Evolutionary conservation across 1,139 yeast species (phyloP).

Genomic region (Hyphopichia khmerensis): DNA sequence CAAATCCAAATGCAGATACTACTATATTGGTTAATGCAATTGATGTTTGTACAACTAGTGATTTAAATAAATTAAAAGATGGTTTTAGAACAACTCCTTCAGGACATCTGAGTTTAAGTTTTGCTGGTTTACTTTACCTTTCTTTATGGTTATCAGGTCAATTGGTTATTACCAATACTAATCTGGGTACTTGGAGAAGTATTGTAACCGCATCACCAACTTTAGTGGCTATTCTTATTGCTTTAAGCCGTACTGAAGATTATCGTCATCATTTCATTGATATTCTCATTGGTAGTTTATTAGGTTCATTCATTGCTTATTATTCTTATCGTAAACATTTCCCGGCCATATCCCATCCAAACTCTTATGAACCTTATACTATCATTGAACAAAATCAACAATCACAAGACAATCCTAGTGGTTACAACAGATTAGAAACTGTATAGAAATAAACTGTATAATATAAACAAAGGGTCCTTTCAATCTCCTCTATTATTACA

Average conservation of each 20-base stretch:
- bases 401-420: not conserved
- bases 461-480: too few species aligned
- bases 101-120: slow-evolving; percentile 68
- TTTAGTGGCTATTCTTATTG: slow-evolving; percentile 62
- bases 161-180: slow-evolving; percentile 32
- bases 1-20: slow-evolving; percentile 46
- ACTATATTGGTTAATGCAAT: slow-evolving; percentile 50
- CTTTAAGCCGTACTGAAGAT: slow-evolving; percentile 72
- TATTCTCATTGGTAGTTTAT: slow-evolving; percentile 55
- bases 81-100: slow-evolving; percentile 82
- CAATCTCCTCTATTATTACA: too few species aligned
- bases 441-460: too few species aligned
- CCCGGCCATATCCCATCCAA: slow-evolving; percentile 20
- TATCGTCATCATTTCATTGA: slow-evolving; percentile 79
- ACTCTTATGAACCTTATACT: slow-evolving; percentile 24
- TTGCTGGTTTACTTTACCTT: slow-evolving; percentile 64
- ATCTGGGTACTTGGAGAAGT: slow-evolving; percentile 58
- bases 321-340: slow-evolving; percentile 44
- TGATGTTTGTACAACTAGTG: slow-evolving; percentile 60
- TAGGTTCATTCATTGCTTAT: slow-evolving; percentile 44
- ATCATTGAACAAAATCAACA: slow-evolving; percentile 11
- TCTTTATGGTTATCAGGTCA: slow-evolving; percentile 69
- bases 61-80: slow-evolving; percentile 48
- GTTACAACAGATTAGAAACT: not conserved
- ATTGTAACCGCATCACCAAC: slow-evolving; percentile 35